These are phyloP conservation scores for Phytophthora hibernalis DNA, from an alignment of 352 stramenopile genomes.

Conservation along the genomic window DNA sequence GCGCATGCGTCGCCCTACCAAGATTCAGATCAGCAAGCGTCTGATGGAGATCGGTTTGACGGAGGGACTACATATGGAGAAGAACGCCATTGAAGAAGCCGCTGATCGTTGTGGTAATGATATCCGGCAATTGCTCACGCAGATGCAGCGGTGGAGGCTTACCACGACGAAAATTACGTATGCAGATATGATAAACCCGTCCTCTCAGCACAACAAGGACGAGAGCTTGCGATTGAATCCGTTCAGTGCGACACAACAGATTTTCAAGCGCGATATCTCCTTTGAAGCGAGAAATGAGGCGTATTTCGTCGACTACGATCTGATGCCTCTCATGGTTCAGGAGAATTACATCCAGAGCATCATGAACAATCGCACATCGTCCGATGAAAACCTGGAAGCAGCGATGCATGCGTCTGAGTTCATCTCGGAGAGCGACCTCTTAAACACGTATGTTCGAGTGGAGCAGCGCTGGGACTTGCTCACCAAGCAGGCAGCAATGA, in stretches of 20 bases:
- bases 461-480: constrained; percentile 96
- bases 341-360: constrained; percentile 90
- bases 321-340: constrained; percentile 98
- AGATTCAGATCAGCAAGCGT: constrained; percentile 93
- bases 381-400: constrained; percentile 83
- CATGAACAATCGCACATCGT: constrained; percentile 73
- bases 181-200: constrained; percentile 81
- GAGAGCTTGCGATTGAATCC: constrained; percentile 94
- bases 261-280: constrained; percentile 86
- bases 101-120: constrained; percentile 97
- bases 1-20: constrained; percentile 93
- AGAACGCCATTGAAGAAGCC: constrained; percentile 97
- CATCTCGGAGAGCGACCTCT: constrained; percentile 87
- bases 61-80: constrained; percentile 94
- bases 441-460: constrained; percentile 78
- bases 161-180: constrained; percentile 87
- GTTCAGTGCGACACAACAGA: constrained; percentile 95
- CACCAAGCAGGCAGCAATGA: constrained; percentile 91
- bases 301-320: constrained; percentile 99
- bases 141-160: constrained; percentile 97
- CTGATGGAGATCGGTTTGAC: constrained; percentile 91
- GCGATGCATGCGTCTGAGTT: constrained; percentile 92
- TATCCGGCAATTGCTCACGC: constrained; percentile 97
- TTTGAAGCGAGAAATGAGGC: constrained; percentile 94
- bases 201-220: constrained; percentile 91